Evolutionary conservation across 208 protist species (phyloP), one percentile per base, ranked within the genome.

Genomic region (Vickermania spadyakhi): DNA sequence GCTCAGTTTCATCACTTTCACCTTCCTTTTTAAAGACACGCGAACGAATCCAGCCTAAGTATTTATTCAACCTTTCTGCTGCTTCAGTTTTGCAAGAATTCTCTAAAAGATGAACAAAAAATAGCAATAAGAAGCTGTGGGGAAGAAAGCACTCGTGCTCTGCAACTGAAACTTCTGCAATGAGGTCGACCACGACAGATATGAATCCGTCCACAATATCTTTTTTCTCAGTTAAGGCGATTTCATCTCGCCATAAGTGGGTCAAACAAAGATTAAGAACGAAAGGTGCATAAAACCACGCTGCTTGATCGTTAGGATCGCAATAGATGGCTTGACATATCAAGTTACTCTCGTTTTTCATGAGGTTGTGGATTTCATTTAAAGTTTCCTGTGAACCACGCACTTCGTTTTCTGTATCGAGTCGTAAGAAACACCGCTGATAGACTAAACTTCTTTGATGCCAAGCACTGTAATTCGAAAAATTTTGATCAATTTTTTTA

Each of bases 381-480:
- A 58, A 29, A 7, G 51, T 31, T 7, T 14, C 58, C 18, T 22
- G 25, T n/a, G n/a, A n/a, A n/a, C n/a, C n/a, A n/a, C n/a, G n/a
- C 7, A 1, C 4, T 13, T 1, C 28, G 31, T 26, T 0, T 70
- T 23, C 52, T 69, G 60, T 4, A 75, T 69, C 1, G 58, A 31
- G 22, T 77, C 65, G 2, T n/a, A n/a, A n/a, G n/a, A n/a, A n/a
- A n/a, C 78, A 79, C 0, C 60, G 49, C 4, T 72, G 66, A 2
- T 94, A 3, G 21, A 80, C 75, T 1, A 90, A 55, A 1, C 69
- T 82, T 14, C 96, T 81, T 60, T 98, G 85, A 79, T 98, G 97
- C 96, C 96, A 99, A 21, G 96, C 95, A 31, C 93, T 98, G 77
- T 99, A 99, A 68, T 99, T 99, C 28, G 91, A 97, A 70, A 99